Base-by-base conservation (phyloP, 306 rosid species). In the Alnus glutinosa region DNA sequence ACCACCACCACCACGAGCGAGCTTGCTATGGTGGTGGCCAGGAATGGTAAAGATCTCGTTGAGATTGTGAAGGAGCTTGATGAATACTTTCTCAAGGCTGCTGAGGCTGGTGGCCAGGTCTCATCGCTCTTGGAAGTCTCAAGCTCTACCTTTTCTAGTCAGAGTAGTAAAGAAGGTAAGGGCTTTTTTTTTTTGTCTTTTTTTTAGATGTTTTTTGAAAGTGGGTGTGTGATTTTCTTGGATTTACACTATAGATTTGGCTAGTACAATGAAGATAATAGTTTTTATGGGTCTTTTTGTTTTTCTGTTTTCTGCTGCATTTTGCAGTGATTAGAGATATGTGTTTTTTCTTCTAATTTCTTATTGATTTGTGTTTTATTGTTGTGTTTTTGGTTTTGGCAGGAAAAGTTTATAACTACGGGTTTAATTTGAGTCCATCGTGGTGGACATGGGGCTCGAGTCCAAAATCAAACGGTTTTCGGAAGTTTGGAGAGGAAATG, bases 61-160 rank as follows among this genome's bases (percentile, higher is more conserved):
- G 97, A 88, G 82, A 89, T 95, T 74, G 87, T 91, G 12, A 95
- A 92, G 84, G 98, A 95, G 85, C 96, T 95, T 73, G 97, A 95
- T 77, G 97, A 91, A 70, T 95, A 95, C 75, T 91, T 92, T 84
- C 90, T 95, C 75, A 89, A 80, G 73, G 98, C 98, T 46, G 96
- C 97, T 57, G 96, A 95, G 57, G 91, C 98, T 78, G 98, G 98
- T 42, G 82, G 88, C 16, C 91, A 83, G 30, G 92, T 92, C 57
- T 93, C 96, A 3, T 64, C 44, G 57, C 90, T 95, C 37, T 86
- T 95, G 77, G 94, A 95, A 83, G 96, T 91, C 79, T 95, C 98
- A 34, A 82, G 55, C 51, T 77, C 91, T 79, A 89, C 81, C 11
- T 89, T 90, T 73, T 87, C 93, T 73, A 73, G 83, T 81, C 89